Evolutionary conservation across 208 protist species (phyloP).

Genomic region (Hexamita inflata): DNA sequence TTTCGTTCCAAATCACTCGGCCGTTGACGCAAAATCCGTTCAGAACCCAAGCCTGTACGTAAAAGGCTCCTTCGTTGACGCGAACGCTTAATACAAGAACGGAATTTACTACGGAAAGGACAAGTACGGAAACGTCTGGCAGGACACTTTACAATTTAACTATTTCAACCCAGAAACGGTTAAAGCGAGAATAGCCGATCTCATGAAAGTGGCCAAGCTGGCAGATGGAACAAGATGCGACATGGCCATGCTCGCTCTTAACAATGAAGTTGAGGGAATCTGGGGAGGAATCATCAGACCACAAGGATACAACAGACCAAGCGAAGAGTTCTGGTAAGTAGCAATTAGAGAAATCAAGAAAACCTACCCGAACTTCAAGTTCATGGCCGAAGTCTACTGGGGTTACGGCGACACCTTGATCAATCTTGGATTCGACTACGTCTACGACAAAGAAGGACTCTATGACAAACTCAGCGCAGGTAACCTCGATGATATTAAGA

Average conservation of each 20-base stretch:
- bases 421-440: constrained; percentile 54
- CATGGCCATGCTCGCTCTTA: constrained; percentile 56
- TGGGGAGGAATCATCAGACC: constrained; percentile 43
- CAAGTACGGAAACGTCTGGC: constrained; percentile 27
- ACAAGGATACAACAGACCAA: too few relatives aligned
- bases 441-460: constrained; percentile 60
- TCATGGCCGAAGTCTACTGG: constrained; percentile 53
- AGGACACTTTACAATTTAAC: constrained; percentile 55
- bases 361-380: constrained; percentile 47
- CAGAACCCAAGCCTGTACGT: neutral
- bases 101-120: constrained; percentile 52
- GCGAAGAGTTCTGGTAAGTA: constrained; percentile 50
- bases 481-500: neutral
- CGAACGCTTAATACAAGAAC: constrained; percentile 41
- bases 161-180: constrained; percentile 43
- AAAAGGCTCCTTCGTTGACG: constrained; percentile 27
- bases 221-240: constrained; percentile 55
- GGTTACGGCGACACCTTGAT: constrained; percentile 35
- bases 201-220: constrained; percentile 42
- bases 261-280: constrained; percentile 46
- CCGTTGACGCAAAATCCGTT: neutral
- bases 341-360: constrained; percentile 49
- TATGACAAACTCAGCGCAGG: too few relatives aligned
- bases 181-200: neutral
- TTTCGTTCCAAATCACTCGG: constrained; percentile 56